A percentile compares a stretch with the other conserved stretches of the same genome.
Evolutionary conservation across 441 rosid species (phyloP).

Genomic region (Gossypium davidsonii): DNA sequence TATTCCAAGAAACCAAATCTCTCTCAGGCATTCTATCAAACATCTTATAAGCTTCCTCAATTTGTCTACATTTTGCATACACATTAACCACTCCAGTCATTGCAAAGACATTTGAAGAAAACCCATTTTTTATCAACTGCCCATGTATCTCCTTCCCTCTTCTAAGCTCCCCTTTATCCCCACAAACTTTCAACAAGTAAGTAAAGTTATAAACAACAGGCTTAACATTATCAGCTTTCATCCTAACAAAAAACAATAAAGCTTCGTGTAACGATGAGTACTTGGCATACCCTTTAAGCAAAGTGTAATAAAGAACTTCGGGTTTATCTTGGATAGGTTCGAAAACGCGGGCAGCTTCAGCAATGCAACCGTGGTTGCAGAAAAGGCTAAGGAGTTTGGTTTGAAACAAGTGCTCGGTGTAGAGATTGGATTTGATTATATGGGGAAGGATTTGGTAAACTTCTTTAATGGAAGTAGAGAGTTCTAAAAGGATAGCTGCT

Average conservation of each 20-base stretch:
- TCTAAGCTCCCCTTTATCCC: conserved; percentile 47
- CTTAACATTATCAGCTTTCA: conserved; percentile 55
- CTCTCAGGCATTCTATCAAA: conserved; percentile 80
- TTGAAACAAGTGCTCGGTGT: conserved; percentile 51
- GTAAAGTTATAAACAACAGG: conserved; percentile 78
- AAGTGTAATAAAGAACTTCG: conserved; percentile 66
- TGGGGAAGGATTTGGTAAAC: conserved; percentile 64
- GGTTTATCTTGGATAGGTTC: conserved; percentile 50
- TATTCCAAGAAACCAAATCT: conserved; percentile 83
- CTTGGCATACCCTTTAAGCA: conserved; percentile 76
- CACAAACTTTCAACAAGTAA: conserved; percentile 67
- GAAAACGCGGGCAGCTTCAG: conserved; percentile 70
- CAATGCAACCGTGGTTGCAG: conserved; percentile 55
- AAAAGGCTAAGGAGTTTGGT: conserved; percentile 82
- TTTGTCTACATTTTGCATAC: conserved; percentile 57
- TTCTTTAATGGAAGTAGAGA: conserved; percentile 47
- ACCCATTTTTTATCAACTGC: conserved; percentile 54
- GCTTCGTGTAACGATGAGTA: conserved; percentile 48
- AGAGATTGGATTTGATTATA: conserved; percentile 59
- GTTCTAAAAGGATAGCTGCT: conserved; percentile 68
- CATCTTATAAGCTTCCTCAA: conserved; percentile 60
- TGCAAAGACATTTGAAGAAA: conserved; percentile 50
- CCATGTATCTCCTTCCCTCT: conserved; percentile 76
- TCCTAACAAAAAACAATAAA: conserved; percentile 43
- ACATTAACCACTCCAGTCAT: conserved; percentile 71